Base-by-base conservation (phyloP, 2,329 filamentous ascomycete genomes). In the Botrytis pseudocinerea region DNA sequence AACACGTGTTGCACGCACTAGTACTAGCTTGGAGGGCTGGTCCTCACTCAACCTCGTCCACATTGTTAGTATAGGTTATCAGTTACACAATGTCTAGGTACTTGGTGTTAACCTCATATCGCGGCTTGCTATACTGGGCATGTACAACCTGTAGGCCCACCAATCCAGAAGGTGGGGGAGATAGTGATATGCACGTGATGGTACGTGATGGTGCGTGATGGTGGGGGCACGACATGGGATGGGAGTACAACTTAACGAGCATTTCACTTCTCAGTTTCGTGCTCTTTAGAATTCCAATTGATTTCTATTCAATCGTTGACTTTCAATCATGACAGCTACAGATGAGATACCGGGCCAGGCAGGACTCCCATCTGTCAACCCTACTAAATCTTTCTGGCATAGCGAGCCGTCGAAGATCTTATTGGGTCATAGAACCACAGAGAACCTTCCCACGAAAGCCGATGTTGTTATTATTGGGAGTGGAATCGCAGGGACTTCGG, bases 401-500 rank as follows among this genome's bases (percentile, higher is more conserved):
- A 87, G 85, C 70, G 85, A 92, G 74, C 91, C 91, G 0, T 92
- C 91, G 5, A 79, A 85, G 70, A 85, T 86, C 73, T 85, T 95
- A 8, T 82, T 89, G 0, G 90, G 90, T n/a, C 90, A 94, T 78
- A 87, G 88, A 25, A 91, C 91, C 0, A 94, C 92, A 0, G 78
- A 83, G 0, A 82, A 88, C 10, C 83, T 95, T 35, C 92, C 93
- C 1, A 77, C 81, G 4, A 82, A 84, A 63, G 90, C 90, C 0
- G 92, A 94, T 80, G 86, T 93, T 5, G 87, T 94, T 7, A 86
- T 95, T 38, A 85, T 95, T 7, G 93, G 93, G 57, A 93, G 89
- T 78, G 93, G 93, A 38, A 92, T 95, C 77, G 92, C 92, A 2
- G 93, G 92, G n/a, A 83, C 90, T 1, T 92, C 91, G 81, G 91